Conservation (phyloP, 176 grass and related monocot species). For the Triticum timopheevii region DNA sequence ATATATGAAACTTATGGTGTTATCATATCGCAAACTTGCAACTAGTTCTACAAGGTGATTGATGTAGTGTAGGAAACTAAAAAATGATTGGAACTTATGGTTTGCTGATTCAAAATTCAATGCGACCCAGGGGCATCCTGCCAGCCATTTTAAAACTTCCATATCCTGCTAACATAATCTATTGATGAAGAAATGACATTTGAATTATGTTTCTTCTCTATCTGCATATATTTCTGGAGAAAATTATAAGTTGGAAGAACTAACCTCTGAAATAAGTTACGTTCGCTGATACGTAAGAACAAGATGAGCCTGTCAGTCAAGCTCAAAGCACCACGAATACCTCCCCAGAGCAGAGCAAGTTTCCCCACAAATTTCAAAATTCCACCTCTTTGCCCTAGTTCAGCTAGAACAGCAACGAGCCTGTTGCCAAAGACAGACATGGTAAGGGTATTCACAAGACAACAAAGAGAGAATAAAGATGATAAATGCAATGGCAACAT, state of each 20-base stretch:
- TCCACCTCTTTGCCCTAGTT: constrained; percentile 93
- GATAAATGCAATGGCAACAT: constrained; percentile 14
- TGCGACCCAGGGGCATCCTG: background rate
- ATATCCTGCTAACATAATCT: constrained; percentile 14
- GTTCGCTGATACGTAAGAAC: constrained; percentile 80
- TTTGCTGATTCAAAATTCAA: background rate
- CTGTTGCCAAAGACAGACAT: constrained; percentile 50
- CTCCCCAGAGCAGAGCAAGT: constrained; percentile 92
- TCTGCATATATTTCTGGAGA: constrained; percentile 2
- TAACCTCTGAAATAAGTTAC: constrained; percentile 84
- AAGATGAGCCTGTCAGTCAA: constrained; percentile 87
- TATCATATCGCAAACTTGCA: background rate
- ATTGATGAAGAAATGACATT: background rate
- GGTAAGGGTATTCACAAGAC: background rate
- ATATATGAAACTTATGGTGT: constrained; percentile 7
- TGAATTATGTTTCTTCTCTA: background rate
- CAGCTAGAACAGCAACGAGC: constrained; percentile 85
- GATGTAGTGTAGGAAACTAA: background rate
- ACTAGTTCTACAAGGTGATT: background rate
- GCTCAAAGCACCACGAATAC: constrained; percentile 94
- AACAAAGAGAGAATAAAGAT: background rate
- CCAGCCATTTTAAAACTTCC: background rate
- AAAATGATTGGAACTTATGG: background rate
- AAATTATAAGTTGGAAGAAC: constrained; percentile 17
- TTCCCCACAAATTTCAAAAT: constrained; percentile 83